Conservation (phyloP, 2,329 filamentous ascomycete genomes). For the Dactylellina drechsleri region DNA sequence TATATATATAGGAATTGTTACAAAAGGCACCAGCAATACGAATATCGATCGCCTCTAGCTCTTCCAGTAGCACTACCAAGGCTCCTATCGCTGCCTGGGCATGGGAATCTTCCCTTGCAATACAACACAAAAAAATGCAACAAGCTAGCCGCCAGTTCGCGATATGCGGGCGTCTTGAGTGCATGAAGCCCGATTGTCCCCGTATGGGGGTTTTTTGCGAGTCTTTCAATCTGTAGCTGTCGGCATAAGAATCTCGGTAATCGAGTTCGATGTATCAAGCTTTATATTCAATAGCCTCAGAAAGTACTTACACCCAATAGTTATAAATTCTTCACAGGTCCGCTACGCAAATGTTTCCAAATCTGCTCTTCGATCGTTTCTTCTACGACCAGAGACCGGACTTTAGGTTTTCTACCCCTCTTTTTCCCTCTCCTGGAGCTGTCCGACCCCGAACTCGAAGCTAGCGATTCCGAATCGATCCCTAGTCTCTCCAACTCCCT, state of each 20-base stretch:
- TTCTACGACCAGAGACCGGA: background rate
- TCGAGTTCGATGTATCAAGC: too few species aligned
- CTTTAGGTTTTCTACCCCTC: slow-evolving; percentile 5
- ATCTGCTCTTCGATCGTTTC: slow-evolving; percentile 33
- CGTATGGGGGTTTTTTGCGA: too few species aligned
- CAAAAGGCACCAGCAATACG: too few species aligned
- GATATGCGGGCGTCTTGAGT: background rate
- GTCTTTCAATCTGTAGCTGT: too few species aligned
- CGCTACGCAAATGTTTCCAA: slow-evolving; percentile 46
- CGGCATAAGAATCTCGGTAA: too few species aligned
- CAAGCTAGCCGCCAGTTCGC: slow-evolving; percentile 29
- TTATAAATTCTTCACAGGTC: slow-evolving; percentile 26
- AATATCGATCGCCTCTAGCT: too few species aligned
- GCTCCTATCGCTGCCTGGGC: too few species aligned
- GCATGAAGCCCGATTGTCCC: too few species aligned
- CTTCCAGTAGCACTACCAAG: too few species aligned
- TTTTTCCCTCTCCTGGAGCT: background rate
- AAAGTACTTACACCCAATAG: background rate
- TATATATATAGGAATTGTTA: too few species aligned
- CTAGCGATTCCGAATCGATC: slow-evolving; percentile 20
- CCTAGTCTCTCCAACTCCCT: slow-evolving; percentile 14
- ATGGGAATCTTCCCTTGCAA: background rate
- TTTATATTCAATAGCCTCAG: too few species aligned
- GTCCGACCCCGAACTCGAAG: slow-evolving; percentile 5
- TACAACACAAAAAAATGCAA: slow-evolving; percentile 48